Evolutionary conservation across 306 rosid genomes (phyloP).

Genomic region (Hippophae rhamnoides): DNA sequence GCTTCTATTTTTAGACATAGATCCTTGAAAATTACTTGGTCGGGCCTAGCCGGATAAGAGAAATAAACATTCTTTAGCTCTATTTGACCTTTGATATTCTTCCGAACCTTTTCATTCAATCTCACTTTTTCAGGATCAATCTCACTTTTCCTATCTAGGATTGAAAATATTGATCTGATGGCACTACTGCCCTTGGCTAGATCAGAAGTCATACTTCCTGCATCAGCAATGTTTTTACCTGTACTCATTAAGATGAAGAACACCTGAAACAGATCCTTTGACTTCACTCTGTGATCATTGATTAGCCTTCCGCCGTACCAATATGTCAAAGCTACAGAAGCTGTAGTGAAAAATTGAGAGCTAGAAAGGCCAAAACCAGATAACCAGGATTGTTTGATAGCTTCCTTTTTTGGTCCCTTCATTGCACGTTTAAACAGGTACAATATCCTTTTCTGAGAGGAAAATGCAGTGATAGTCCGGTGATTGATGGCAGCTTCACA

Average conservation of each 20-base stretch:
- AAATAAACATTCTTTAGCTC: constrained; percentile 47
- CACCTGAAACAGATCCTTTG: constrained; percentile 49
- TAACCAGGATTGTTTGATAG: constrained; percentile 65
- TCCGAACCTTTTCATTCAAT: constrained; percentile 14
- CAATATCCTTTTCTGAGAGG: constrained; percentile 56
- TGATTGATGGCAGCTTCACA: constrained; percentile 70
- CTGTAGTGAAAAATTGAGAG: constrained; percentile 52
- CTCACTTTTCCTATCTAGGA: constrained; percentile 48
- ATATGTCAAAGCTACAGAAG: constrained; percentile 47
- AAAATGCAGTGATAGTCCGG: constrained; percentile 67
- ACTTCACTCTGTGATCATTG: constrained; percentile 19
- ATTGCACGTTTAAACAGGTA: constrained; percentile 39
- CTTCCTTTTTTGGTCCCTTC: constrained; percentile 48
- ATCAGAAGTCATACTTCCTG: constrained; percentile 74
- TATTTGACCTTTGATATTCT: constrained; percentile 35
- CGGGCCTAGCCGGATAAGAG: constrained; percentile 58
- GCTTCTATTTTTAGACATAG: constrained; percentile 51
- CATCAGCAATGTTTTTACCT: constrained; percentile 62
- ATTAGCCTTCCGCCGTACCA: constrained; percentile 80
- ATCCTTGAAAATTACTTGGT: constrained; percentile 60
- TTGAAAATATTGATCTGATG: constrained; percentile 44
- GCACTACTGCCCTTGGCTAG: constrained; percentile 63
- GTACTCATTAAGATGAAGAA: constrained; percentile 68
- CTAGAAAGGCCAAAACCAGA: constrained; percentile 44
- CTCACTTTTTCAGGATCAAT: constrained; percentile 52